These are phyloP conservation scores for Babesia divergens DNA, from an alignment of 169 alveolate species.

Conservation along the genomic window DNA sequence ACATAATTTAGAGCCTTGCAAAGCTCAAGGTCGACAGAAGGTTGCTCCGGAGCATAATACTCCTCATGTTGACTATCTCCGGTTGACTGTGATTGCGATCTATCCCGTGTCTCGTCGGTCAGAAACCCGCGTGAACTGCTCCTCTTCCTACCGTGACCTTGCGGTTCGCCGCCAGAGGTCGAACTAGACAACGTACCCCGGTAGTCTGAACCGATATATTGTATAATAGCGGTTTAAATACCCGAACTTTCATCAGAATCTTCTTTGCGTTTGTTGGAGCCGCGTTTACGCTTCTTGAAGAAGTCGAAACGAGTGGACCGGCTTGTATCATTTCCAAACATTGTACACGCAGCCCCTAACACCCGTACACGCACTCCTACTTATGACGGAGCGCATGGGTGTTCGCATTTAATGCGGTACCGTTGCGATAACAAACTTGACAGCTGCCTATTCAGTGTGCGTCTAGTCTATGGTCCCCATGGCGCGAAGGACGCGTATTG, in stretches of 20 bases:
- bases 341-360: not conserved
- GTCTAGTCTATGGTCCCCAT: constrained; percentile 14
- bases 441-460: not conserved
- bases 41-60: constrained; percentile 22
- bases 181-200: not conserved
- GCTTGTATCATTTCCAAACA: constrained; percentile 38
- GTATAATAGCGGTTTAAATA: not conserved
- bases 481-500: not conserved
- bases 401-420: not conserved
- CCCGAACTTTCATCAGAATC: not conserved
- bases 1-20: constrained; percentile 56
- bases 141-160: not conserved
- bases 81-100: constrained; percentile 4
- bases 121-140: constrained; percentile 44
- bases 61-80: constrained; percentile 21
- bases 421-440: not conserved
- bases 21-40: constrained; percentile 27
- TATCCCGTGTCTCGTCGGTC: constrained; percentile 2
- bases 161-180: constrained; percentile 11
- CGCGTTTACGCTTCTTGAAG: constrained; percentile 45
- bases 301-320: constrained; percentile 48
- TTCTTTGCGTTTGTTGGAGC: not conserved
- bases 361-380: not conserved
- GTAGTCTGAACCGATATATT: not conserved
- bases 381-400: not conserved